Conservation (phyloP, 805 yeast species). For the Saccharomycopsis javanensis region DNA sequence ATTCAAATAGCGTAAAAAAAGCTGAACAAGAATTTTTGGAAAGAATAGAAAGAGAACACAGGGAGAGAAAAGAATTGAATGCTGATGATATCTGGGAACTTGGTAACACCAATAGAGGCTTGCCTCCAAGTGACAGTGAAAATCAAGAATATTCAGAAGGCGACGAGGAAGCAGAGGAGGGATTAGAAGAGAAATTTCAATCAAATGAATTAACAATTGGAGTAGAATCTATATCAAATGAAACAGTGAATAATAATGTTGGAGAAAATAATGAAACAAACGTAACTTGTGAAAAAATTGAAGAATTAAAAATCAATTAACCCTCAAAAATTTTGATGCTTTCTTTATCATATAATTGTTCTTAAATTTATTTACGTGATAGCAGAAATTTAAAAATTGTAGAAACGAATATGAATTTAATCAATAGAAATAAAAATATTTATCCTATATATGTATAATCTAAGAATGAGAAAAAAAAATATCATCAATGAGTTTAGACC, state of each 20-base stretch:
- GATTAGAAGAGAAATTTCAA: slow-evolving; percentile 17
- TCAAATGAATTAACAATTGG: no score
- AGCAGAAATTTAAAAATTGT: no score
- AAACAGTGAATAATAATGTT: no score
- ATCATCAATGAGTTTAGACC: neutral
- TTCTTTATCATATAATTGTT: no score
- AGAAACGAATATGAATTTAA: neutral
- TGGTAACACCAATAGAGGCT: slow-evolving; percentile 61
- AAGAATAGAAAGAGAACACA: slow-evolving; percentile 54
- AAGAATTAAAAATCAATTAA: no score
- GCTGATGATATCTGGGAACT: slow-evolving; percentile 58
- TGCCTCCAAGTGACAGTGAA: slow-evolving; percentile 16
- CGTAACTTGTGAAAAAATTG: no score
- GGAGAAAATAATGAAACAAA: no score
- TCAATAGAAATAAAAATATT: neutral
- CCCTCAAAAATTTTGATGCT: no score
- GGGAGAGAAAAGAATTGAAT: slow-evolving; percentile 46
- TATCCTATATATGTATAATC: neutral
- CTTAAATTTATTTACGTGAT: no score
- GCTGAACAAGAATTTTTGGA: slow-evolving; percentile 74
- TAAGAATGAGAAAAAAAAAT: neutral
- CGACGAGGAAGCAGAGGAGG: slow-evolving; percentile 21
- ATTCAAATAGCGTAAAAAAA: slow-evolving; percentile 55
- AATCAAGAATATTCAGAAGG: slow-evolving; percentile 23
- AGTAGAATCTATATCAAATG: no score